Evolutionary conservation across 495 filamentous ascomycete species (phyloP).

Genomic region (Aspergillus haitiensis): DNA sequence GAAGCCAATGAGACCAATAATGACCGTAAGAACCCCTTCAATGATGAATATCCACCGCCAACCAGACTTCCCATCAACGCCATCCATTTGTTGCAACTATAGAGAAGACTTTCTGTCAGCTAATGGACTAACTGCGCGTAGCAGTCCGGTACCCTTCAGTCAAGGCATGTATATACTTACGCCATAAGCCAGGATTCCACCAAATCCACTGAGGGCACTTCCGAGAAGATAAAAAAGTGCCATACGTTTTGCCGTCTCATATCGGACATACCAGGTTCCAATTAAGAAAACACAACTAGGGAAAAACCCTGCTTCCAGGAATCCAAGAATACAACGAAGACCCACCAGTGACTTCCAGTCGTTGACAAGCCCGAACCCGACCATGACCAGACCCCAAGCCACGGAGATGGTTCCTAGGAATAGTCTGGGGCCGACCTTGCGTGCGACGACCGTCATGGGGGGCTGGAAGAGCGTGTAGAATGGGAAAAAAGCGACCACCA

Average conservation of each 20-base stretch:
- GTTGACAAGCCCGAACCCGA: conserved; percentile 56
- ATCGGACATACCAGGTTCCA: conserved; percentile 56
- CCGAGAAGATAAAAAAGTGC: conserved; percentile 54
- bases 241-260: conserved; percentile 59
- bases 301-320: conserved; percentile 61
- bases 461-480: conserved; percentile 25
- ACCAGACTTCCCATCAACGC: conserved; percentile 42
- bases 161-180: conserved; percentile 34
- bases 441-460: conserved; percentile 43
- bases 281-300: conserved; percentile 56
- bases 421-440: conserved; percentile 55
- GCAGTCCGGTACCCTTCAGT: neutral
- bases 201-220: conserved; percentile 53
- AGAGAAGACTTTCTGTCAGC: neutral
- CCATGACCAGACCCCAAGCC: conserved; percentile 45
- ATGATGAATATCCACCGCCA: conserved; percentile 63
- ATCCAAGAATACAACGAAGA: conserved; percentile 55
- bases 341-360: conserved; percentile 50
- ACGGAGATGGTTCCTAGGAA: conserved; percentile 51
- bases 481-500: conserved; percentile 20
- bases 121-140: neutral
- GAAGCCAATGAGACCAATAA: conserved; percentile 39
- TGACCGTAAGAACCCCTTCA: conserved; percentile 46
- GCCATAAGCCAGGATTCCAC: conserved; percentile 59
- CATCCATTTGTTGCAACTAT: conserved; percentile 40